These are phyloP conservation scores for Alternaria gaisen DNA, from an alignment of 2,329 filamentous ascomycete genomes.

Conservation along the genomic window DNA sequence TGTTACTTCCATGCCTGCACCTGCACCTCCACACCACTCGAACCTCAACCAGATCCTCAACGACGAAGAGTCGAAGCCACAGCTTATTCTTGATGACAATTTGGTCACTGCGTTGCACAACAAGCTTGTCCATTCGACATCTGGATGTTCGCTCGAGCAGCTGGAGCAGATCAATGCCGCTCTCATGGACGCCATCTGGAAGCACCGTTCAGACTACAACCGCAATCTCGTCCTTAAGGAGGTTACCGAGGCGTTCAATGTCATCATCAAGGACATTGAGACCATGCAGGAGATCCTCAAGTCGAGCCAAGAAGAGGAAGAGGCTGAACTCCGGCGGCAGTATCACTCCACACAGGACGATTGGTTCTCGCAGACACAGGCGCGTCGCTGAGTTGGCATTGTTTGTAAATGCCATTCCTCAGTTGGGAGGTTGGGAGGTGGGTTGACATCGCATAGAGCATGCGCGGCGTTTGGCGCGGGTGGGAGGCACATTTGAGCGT, in stretches of 20 bases:
- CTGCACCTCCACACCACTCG: conserved; percentile 46
- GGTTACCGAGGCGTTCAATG: conserved; percentile 77
- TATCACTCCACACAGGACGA: conserved; percentile 14
- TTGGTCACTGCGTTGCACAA: conserved; percentile 68
- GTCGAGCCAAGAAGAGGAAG: conserved; percentile 50
- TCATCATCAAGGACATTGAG: conserved; percentile 74
- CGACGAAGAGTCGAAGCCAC: conserved; percentile 42
- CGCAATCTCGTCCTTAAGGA: conserved; percentile 73
- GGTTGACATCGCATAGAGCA: background rate
- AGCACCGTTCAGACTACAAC: conserved; percentile 81
- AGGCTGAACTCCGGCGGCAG: conserved; percentile 17
- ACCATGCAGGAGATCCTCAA: conserved; percentile 56
- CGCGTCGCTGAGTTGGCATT: conserved; percentile 3
- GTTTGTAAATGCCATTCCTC: conserved; percentile 1
- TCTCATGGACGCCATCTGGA: conserved; percentile 92
- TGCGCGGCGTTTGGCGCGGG: conserved; percentile 8
- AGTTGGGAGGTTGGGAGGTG: background rate
- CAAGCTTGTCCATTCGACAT: conserved; percentile 72
- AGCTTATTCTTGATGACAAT: conserved; percentile 57
- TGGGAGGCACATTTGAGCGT: background rate
- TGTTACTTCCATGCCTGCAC: conserved; percentile 45
- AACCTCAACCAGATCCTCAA: conserved; percentile 56
- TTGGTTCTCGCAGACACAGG: conserved; percentile 16
- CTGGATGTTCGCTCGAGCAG: conserved; percentile 88
- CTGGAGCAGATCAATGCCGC: conserved; percentile 91